phyloP scores from a whole-genome alignment of 169 alveolate species.

The Eimeria zaria region DNA sequence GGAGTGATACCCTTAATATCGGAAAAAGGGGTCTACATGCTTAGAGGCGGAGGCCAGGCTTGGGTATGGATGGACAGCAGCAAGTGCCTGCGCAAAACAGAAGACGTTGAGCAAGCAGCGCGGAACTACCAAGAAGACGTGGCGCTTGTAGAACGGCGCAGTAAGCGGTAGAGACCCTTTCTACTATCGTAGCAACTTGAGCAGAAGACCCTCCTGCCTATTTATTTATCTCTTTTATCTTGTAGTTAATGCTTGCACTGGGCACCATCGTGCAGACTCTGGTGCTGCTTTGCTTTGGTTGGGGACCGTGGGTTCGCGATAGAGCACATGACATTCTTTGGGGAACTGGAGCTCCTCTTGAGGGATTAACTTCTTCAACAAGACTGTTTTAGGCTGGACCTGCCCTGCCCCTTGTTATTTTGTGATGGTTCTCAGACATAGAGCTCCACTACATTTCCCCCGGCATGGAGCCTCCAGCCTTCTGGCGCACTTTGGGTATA shows the following conservation, averaged over 20 bases:
- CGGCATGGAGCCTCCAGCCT: conserved; percentile 64
- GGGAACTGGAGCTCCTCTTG: neutral
- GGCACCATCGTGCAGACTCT: neutral
- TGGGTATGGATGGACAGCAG: conserved; percentile 65
- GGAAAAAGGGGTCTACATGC: conserved; percentile 41
- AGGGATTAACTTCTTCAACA: no score
- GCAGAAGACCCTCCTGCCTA: neutral
- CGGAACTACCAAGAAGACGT: conserved; percentile 49
- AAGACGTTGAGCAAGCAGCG: conserved; percentile 48
- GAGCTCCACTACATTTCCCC: conserved; percentile 41
- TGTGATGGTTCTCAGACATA: conserved; percentile 10
- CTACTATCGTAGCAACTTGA: neutral
- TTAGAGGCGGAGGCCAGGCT: conserved; percentile 30
- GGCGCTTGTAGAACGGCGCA: conserved; percentile 54
- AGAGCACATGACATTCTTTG: neutral
- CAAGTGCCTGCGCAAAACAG: conserved; percentile 63
- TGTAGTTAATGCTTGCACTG: neutral
- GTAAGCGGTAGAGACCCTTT: neutral
- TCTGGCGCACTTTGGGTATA: conserved; percentile 36
- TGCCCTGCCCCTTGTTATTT: neutral
- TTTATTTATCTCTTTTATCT: neutral
- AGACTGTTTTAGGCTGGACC: neutral
- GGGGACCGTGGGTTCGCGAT: neutral
- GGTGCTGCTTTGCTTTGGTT: conserved; percentile 2
- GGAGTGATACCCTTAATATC: conserved; percentile 31